Conservation (phyloP, 2,329 filamentous ascomycete genomes). For the Chaetomiaceae sp. region DNA sequence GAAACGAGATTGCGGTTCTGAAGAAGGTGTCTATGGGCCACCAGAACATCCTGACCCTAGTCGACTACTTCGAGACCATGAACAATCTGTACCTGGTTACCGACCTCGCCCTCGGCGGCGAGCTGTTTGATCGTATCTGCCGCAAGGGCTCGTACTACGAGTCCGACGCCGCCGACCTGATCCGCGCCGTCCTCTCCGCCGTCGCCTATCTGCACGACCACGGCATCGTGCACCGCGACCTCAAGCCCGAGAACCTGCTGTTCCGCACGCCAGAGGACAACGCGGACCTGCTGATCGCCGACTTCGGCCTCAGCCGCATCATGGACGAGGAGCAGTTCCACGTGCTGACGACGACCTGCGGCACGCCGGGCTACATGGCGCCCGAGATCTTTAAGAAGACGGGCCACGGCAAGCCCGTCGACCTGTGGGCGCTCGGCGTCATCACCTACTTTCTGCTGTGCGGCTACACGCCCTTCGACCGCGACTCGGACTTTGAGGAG, state of each 20-base stretch:
- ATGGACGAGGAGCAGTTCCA: slow-evolving; percentile 99
- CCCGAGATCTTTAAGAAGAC: slow-evolving; percentile 99
- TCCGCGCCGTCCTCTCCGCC: slow-evolving; percentile 90
- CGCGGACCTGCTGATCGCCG: slow-evolving; percentile 90
- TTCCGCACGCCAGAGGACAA: slow-evolving; percentile 98
- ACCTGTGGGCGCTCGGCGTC: slow-evolving; percentile 96
- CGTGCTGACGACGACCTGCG: slow-evolving; percentile 93
- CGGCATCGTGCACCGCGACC: slow-evolving; percentile 93
- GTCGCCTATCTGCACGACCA: slow-evolving; percentile 98
- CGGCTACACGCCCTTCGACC: slow-evolving; percentile 96
- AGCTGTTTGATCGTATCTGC: slow-evolving; percentile 97
- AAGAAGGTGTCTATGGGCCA: slow-evolving; percentile 99
- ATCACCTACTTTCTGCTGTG: slow-evolving; percentile 98
- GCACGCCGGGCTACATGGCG: slow-evolving; percentile 97
- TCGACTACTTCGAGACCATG: slow-evolving; percentile 99
- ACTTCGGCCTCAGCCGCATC: slow-evolving; percentile 91
- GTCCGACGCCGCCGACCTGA: slow-evolving; percentile 89
- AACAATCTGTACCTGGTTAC: slow-evolving; percentile 99
- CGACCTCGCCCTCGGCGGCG: slow-evolving; percentile 89
- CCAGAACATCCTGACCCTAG: slow-evolving; percentile 93
- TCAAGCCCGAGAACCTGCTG: slow-evolving; percentile 95
- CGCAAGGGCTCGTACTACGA: slow-evolving; percentile 98
- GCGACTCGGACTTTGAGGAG: slow-evolving; percentile 95
- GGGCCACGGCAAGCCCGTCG: slow-evolving; percentile 94
- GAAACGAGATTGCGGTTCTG: slow-evolving; percentile 95